A percentile compares a stretch with the other conserved stretches of the same genome.
phyloP scores from a whole-genome alignment of 495 filamentous ascomycete genomes.

The Aspergillus coremiiformis region DNA sequence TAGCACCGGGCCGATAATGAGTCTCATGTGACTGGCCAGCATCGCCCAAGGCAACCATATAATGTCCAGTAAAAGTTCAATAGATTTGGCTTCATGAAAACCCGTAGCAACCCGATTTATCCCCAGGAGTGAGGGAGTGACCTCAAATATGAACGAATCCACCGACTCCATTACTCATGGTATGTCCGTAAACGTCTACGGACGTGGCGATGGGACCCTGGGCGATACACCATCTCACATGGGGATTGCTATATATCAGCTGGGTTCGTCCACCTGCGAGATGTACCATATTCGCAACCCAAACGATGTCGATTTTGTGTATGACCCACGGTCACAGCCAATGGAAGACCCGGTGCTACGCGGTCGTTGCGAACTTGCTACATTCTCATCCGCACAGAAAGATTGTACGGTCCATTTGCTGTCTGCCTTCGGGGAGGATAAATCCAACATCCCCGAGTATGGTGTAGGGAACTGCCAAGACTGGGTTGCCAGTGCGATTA shows the following conservation, averaged over 20 bases:
- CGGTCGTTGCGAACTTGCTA: conserved; percentile 15
- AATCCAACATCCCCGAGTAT: conserved; percentile 14
- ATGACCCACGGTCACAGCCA: conserved; percentile 18
- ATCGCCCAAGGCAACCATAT: too few species aligned
- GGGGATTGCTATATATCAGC: conserved; percentile 12
- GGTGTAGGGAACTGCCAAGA: conserved; percentile 17
- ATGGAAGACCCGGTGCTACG: conserved; percentile 17
- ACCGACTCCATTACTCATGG: too few species aligned
- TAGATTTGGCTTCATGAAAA: too few species aligned
- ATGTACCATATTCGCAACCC: conserved; percentile 22
- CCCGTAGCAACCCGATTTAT: too few species aligned
- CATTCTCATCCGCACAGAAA: conserved; percentile 1
- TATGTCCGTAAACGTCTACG: conserved; percentile 19
- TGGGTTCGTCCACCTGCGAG: conserved; percentile 12
- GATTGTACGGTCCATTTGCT: background rate
- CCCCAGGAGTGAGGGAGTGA: too few species aligned
- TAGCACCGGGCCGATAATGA: too few species aligned
- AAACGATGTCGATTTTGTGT: conserved; percentile 14
- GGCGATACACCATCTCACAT: conserved; percentile 18
- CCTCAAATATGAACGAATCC: too few species aligned
- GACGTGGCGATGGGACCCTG: conserved; percentile 17
- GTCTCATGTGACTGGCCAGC: too few species aligned
- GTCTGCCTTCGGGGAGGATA: conserved; percentile 6
- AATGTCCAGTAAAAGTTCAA: too few species aligned
- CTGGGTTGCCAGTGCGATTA: conserved; percentile 12